Conservation (phyloP, 2,329 filamentous ascomycete genomes). For the Chalaropsis ovoidea region DNA sequence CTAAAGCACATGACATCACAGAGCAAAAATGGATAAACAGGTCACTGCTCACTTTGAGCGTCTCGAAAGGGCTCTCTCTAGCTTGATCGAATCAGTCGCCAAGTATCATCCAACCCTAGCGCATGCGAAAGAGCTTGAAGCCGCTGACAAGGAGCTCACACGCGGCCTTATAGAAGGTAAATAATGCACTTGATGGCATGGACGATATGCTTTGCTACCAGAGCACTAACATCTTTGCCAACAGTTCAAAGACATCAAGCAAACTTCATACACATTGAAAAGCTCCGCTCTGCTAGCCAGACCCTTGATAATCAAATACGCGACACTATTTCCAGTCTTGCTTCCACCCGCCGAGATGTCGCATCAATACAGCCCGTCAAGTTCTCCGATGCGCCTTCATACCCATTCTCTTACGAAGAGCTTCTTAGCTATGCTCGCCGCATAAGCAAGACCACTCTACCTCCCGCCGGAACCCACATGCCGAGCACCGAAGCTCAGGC, state of each 20-base stretch:
- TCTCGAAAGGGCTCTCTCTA: constrained; percentile 55
- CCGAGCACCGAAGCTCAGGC: constrained; percentile 29
- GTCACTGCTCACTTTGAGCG: constrained; percentile 55
- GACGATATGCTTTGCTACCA: not conserved
- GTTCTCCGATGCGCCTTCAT: constrained; percentile 43
- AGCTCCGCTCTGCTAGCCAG: constrained; percentile 55
- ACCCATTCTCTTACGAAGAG: constrained; percentile 57
- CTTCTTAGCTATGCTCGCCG: constrained; percentile 67
- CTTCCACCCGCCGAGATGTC: constrained; percentile 62
- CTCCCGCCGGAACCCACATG: constrained; percentile 39
- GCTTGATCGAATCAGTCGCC: constrained; percentile 66
- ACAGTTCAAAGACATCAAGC: constrained; percentile 63
- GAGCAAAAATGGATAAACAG: constrained; percentile 47
- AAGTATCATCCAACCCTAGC: constrained; percentile 67
- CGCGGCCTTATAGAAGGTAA: constrained; percentile 55
- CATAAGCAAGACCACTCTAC: constrained; percentile 70
- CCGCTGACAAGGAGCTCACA: constrained; percentile 58
- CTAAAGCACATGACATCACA: not conserved
- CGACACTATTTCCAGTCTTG: constrained; percentile 58
- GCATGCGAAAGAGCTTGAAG: constrained; percentile 58
- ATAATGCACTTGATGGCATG: not conserved
- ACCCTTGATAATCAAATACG: constrained; percentile 63
- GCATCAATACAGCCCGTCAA: constrained; percentile 50
- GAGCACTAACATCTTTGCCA: not conserved
- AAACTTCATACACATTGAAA: constrained; percentile 58